phyloP scores from a whole-genome alignment of 2,329 filamentous ascomycete species.

The Paecilomyces variotii region DNA sequence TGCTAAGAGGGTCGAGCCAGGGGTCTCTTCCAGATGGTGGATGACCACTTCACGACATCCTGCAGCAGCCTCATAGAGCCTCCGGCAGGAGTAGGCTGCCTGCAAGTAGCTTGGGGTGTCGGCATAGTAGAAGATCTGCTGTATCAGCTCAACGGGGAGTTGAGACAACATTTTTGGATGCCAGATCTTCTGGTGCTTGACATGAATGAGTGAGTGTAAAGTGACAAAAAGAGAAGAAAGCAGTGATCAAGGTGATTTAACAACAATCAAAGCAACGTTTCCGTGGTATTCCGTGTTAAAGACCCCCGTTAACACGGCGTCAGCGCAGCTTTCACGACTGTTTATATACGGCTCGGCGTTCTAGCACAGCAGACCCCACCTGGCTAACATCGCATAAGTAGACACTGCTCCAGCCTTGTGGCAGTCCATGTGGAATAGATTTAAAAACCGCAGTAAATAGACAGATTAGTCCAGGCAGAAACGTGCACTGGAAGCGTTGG shows the following conservation, averaged over 20 bases:
- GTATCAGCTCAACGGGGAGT: slow-evolving; percentile 33
- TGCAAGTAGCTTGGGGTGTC: slow-evolving; percentile 31
- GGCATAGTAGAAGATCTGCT: slow-evolving; percentile 26
- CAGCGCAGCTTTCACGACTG: background rate
- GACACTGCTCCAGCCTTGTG: background rate
- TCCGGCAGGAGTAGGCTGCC: slow-evolving; percentile 26
- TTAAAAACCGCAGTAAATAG: background rate
- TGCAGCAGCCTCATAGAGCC: slow-evolving; percentile 26
- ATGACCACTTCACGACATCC: slow-evolving; percentile 27
- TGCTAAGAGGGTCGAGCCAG: slow-evolving; percentile 19
- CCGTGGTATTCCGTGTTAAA: background rate
- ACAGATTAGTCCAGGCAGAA: background rate
- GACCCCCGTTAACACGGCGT: background rate
- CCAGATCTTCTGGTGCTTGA: background rate
- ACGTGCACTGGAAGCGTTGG: background rate
- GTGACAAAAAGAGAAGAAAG: background rate
- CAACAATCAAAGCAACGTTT: background rate
- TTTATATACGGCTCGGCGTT: background rate
- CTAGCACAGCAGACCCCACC: background rate
- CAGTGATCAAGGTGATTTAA: background rate
- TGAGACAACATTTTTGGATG: slow-evolving; percentile 20
- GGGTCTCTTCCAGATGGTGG: slow-evolving; percentile 27
- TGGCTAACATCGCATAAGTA: background rate
- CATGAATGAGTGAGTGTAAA: background rate
- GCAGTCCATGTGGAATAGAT: background rate